Base-by-base conservation (phyloP, 192 early-diverging fungal genomes). In the Coemansia sp. region DNA sequence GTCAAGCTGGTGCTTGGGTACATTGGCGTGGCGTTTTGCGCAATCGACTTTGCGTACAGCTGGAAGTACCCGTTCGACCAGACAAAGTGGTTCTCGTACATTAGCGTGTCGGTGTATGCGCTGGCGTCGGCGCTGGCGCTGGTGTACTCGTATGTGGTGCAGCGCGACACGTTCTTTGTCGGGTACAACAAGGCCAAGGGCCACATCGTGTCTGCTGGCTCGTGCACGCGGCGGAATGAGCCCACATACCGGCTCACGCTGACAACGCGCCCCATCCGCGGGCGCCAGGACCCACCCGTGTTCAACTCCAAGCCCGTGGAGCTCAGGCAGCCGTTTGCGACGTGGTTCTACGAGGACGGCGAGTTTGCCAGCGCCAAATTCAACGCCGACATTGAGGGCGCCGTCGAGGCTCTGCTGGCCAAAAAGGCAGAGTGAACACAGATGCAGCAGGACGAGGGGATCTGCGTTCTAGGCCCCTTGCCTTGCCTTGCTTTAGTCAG, bases 1-100 rank as follows among this genome's bases (percentile, higher is more conserved):
- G 84, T 87, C 60, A 93, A 93, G 69, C 88, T 96, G 4, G 59
- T 91, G 12, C 80, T 96, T 14, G 95, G 95, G 29, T 96, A 93
- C 73, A 43, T 88, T 15, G 86, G 92, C 3, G 88, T 88, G 59
- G 58, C 85, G 1, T 90, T 94, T 78, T 93, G 93, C 53, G 91
- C 84, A 19, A 86, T 80, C 57, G 90, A 87, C 56, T 87, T 88
- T 65, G 85, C 82, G 57, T 89, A 91, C 69, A 89, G 86, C 66
- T 89, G 88, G 76, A 87, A 87, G 60, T 84, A 86, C 35, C 84
- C 86, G 29, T 91, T 93, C 59, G 71, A 87, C 59, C 78, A 82
- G 41, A 85, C 88, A 36, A 86, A 89, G 73, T 84, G 80, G 47
- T 82, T 87, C 56, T 87, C 89, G 36, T 62, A 78, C 15, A 77